Conservation (phyloP, 805 yeast species). For the Candida nemodendra region DNA sequence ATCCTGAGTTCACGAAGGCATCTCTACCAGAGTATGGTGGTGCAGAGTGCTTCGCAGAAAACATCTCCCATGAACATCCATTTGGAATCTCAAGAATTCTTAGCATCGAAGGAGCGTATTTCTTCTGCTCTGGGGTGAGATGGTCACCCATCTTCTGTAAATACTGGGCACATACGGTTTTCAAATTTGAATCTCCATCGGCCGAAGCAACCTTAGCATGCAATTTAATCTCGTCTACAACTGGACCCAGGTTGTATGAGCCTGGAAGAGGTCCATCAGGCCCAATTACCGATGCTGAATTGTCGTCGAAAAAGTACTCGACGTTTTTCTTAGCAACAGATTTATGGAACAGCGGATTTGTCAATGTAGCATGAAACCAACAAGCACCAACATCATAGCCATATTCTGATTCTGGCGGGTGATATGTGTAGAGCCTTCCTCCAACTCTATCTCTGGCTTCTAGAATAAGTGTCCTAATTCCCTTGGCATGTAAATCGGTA, state of each 20-base stretch:
- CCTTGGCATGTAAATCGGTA: conserved; percentile 31
- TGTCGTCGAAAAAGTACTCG: conserved; percentile 31
- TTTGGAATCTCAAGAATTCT: conserved; percentile 30
- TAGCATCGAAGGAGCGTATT: conserved; percentile 29
- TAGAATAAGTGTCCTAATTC: conserved; percentile 38
- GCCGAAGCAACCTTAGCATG: conserved; percentile 33
- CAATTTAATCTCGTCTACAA: conserved; percentile 34
- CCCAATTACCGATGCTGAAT: conserved; percentile 32
- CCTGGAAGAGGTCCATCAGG: conserved; percentile 26
- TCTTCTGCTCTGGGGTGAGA: conserved; percentile 26
- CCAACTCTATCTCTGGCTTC: conserved; percentile 49
- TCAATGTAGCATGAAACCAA: conserved; percentile 52
- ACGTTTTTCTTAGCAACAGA: conserved; percentile 24
- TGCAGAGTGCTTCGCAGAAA: conserved; percentile 25
- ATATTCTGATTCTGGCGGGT: conserved; percentile 22
- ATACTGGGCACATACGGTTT: conserved; percentile 27
- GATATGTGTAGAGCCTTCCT: conserved; percentile 39
- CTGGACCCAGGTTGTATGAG: conserved; percentile 31
- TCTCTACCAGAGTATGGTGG: conserved; percentile 33
- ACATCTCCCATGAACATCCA: conserved; percentile 32
- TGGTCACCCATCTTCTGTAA: conserved; percentile 16
- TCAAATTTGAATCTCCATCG: conserved; percentile 24
- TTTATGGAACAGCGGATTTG: conserved; percentile 39
- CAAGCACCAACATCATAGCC: conserved; percentile 51
- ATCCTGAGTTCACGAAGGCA: conserved; percentile 29